Percentiles rank a stretch among this genome's conserved stretches.
These are phyloP conservation scores for Primulina tabacum DNA, from an alignment of 257 asterid genomes.

Conservation along the genomic window DNA sequence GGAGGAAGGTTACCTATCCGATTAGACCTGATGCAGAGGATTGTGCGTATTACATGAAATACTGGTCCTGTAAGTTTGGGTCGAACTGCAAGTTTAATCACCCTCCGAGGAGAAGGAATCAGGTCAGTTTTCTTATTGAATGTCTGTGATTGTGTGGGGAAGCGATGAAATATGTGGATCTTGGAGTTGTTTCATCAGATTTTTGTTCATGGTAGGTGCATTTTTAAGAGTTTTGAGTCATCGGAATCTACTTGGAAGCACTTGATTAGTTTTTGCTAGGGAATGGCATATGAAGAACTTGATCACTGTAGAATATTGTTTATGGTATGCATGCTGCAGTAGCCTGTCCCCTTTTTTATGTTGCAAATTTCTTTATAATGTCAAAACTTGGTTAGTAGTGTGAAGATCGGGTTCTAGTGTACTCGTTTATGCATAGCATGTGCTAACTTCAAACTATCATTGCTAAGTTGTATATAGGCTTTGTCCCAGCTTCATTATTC, in stretches of 20 bases:
- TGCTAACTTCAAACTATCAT: too few relatives aligned
- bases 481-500: not conserved
- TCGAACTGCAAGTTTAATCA: slow-evolving; percentile 86
- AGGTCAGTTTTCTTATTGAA: slow-evolving; percentile 39
- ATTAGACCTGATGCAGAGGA: slow-evolving; percentile 86
- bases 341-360: not conserved
- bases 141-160: not conserved
- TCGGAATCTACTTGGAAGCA: not conserved
- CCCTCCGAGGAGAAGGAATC: slow-evolving; percentile 61
- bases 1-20: slow-evolving; percentile 52
- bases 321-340: slow-evolving; percentile 6
- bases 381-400: too few relatives aligned
- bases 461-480: too few relatives aligned
- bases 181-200: not conserved
- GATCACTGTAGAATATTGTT: not conserved
- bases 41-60: slow-evolving; percentile 70
- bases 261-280: not conserved
- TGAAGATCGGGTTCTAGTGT: too few relatives aligned
- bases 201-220: not conserved
- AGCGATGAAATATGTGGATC: not conserved
- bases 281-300: not conserved
- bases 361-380: too few relatives aligned
- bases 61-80: slow-evolving; percentile 83
- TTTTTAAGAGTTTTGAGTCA: not conserved
- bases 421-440: too few relatives aligned